Base-by-base conservation (phyloP, 345 rosid genomes). In the sweet orange (Citrus sinensis) region DNA sequence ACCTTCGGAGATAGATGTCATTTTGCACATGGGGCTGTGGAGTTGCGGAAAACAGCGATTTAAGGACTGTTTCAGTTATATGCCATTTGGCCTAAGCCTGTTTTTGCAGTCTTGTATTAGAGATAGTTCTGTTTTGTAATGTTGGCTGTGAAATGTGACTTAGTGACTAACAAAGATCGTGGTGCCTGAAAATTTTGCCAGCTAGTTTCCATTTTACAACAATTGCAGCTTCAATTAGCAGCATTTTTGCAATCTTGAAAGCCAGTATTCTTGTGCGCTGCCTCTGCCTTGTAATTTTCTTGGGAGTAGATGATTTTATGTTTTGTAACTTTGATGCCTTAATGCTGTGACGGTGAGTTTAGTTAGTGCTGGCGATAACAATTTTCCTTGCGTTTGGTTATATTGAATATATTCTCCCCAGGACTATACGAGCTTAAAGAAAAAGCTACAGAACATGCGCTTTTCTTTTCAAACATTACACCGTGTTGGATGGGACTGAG, bases 1-100 rank as follows among this genome's bases (percentile, higher is more conserved):
- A 92, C 87, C 68, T 96, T 94, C 65, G 98, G 98, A 34, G 92
- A 91, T 29, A 89, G 91, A 82, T 96, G 99, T 72, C 95, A 93
- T 89, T 95, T 95, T 81, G 98, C 97, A 37, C 98, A 93, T n/a
- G 97, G 98, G 2, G 89, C 92, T 69, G 90, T 90, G 0, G 98
- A 95, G 82, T 73, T 95, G 81, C 95, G 95, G 64, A 94, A 88
- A 83, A 71, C 87, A 35, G 87, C 74, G 24, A 24, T 83, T 27
- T 87, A 80, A 82, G 24, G 67, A 14, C 7, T 46, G 20, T 14
- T 34, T 5, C 25, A 3, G 6, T n/a, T 25, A 55, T 64, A 10
- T 30, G 51, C 66, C 40, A 25, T n/a, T 65, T 59, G 51, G 42
- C 59, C 69, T 55, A 29, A 27, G 8, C 40, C 51, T 67, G 69